Evolutionary conservation across 768 basidiomycete species (phyloP).

Genomic region (Russula olivacea): DNA sequence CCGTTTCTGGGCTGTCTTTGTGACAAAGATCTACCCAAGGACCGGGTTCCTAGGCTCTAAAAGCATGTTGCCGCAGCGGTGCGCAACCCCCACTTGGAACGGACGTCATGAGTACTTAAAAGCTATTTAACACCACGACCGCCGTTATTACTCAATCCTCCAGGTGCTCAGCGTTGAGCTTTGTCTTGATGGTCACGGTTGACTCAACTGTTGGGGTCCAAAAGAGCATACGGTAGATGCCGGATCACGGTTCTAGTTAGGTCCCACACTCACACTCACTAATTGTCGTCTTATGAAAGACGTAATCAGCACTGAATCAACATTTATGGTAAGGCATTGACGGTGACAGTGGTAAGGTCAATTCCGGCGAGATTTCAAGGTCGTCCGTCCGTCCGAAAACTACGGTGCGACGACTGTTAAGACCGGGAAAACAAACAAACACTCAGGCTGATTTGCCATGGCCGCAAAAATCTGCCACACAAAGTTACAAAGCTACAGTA

Average conservation of each 20-base stretch:
- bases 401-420: not conserved
- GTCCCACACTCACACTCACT: not conserved
- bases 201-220: not conserved
- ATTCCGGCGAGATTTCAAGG: not conserved
- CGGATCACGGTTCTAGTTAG: not conserved
- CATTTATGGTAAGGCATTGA: too few species aligned
- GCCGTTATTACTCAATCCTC: not conserved
- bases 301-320: too few species aligned
- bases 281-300: not conserved
- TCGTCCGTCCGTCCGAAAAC: not conserved
- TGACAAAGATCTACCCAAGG: constrained; percentile 4
- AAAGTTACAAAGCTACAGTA: not conserved
- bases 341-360: too few species aligned
- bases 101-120: not conserved
- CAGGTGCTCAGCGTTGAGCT: not conserved
- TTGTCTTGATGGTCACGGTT: too few species aligned
- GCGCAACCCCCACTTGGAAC: not conserved
- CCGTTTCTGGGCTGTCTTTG: not conserved
- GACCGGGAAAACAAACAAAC: not conserved
- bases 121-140: not conserved
- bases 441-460: not conserved
- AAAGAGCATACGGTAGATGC: not conserved
- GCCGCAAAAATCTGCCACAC: not conserved
- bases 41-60: constrained; percentile 11
- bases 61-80: not conserved